Percentiles rank a stretch among this genome's conserved stretches.
These are phyloP conservation scores for Arthrobotrys musiformis DNA, from an alignment of 2,329 filamentous ascomycete genomes.

Conservation along the genomic window DNA sequence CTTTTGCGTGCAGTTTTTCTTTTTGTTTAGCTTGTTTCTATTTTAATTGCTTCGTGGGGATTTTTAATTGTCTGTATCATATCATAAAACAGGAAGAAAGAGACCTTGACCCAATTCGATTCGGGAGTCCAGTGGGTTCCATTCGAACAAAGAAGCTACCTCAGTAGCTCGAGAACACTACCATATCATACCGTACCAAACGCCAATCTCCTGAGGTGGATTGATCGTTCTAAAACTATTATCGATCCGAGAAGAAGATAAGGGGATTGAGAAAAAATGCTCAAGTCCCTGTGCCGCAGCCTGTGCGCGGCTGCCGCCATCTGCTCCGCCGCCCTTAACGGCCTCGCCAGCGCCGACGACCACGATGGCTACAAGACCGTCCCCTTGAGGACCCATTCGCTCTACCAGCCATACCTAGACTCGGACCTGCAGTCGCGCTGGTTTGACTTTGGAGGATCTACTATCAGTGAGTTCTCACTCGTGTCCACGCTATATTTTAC, in stretches of 20 bases:
- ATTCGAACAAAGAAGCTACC: no score
- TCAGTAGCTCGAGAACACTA: no score
- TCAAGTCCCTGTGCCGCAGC: constrained; percentile 48
- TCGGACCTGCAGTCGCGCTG: constrained; percentile 98
- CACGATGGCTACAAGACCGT: constrained; percentile 62
- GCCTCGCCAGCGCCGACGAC: constrained; percentile 68
- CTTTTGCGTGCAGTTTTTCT: not conserved
- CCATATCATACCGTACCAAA: no score
- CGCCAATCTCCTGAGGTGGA: no score
- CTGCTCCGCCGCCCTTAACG: constrained; percentile 40
- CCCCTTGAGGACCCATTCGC: constrained; percentile 83
- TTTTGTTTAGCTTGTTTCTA: not conserved
- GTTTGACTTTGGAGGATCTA: constrained; percentile 98
- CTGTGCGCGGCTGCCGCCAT: constrained; percentile 43
- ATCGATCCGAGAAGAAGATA: not conserved
- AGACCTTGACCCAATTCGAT: no score
- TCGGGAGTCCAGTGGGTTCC: no score
- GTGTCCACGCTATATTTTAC: not conserved
- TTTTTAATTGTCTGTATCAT: not conserved
- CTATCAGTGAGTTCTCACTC: constrained; percentile 71
- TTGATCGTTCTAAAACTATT: not conserved
- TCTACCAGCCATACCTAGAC: constrained; percentile 90
- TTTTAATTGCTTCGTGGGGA: not conserved
- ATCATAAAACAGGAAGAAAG: no score
- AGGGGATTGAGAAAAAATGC: constrained; percentile 23